Evolutionary conservation across 2,329 filamentous ascomycete species (phyloP), one percentile per base, ranked within the genome.

Genomic region (Ophiognomonia clavigignenti-juglandacearum): DNA sequence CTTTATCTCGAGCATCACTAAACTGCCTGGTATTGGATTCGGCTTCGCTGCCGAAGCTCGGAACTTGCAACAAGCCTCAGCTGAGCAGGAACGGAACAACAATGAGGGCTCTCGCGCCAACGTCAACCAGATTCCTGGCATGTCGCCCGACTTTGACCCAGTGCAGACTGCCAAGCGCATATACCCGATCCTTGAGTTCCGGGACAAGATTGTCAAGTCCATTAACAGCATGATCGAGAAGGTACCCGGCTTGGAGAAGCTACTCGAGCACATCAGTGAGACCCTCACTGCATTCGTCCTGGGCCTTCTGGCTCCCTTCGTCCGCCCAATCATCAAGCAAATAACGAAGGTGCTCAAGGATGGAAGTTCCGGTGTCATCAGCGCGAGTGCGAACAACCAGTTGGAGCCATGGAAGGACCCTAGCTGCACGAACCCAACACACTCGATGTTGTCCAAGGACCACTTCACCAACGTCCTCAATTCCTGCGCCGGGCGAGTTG

Each of bases 191-290:
- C 77, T 98, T 0, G 79, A 88, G 51, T 98, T 97, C 73, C 81
- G 92, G 50, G 93, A 98, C 71, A 93, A 86, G 60, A 90, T 98
- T 45, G 91, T 96, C 42, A 88, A 88, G 56, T 80, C 84, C 34
- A 90, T 98, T 64, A 89, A 83, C 60, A 79, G 82, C 32, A 85
- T 90, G 43, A 89, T 97, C 55, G 83, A 90, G 58, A 96, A 95
- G 71, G 86, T 98, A 32, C 93, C 93, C 0, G 92, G 92, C 1
- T 75, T 98, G 4, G 89, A 96, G 67, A 77, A 84, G 52, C 73
- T 96, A n/a, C 82, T 97, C 19, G 92, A 97, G 54, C 92, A 89
- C 58, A 95, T 98, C 58, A 88, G 86, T 47, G 93, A 98, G 69
- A 92, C 87, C 2, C 74, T 98, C 34, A 96, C 92, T 0, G 77